Evolutionary conservation across 305 asterid genomes (phyloP).

Genomic region (Coffea humblotiana): DNA sequence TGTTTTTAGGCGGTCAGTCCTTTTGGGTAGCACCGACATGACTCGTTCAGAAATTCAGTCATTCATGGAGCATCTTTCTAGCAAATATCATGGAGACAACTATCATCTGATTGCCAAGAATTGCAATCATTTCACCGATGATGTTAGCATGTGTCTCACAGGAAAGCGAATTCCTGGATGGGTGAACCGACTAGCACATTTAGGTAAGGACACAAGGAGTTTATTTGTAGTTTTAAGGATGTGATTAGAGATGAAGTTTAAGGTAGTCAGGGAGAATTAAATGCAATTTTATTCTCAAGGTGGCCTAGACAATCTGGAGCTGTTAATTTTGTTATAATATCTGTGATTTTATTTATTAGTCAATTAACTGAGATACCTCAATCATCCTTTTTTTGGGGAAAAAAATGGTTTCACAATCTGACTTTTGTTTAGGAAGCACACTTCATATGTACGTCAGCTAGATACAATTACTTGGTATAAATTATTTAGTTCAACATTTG

Average conservation of each 20-base stretch:
- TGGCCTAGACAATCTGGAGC: background rate
- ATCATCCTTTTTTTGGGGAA: too few species aligned
- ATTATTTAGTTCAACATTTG: background rate
- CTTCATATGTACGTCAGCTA: background rate
- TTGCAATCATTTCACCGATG: conserved; percentile 92
- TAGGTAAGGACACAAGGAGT: conserved; percentile 31
- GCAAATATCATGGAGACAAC: conserved; percentile 77
- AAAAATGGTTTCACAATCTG: background rate
- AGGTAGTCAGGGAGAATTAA: background rate
- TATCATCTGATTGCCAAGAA: conserved; percentile 92
- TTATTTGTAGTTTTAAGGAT: background rate
- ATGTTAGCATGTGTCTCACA: conserved; percentile 64
- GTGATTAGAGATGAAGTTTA: background rate
- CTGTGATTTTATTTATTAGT: background rate
- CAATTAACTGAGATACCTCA: background rate
- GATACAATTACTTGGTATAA: background rate
- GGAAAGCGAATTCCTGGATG: conserved; percentile 74
- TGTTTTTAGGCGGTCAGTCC: conserved; percentile 77
- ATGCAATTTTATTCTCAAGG: background rate
- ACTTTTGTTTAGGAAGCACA: background rate
- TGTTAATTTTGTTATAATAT: background rate
- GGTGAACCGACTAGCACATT: conserved; percentile 75
- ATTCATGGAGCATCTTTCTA: conserved; percentile 85
- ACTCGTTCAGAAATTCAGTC: conserved; percentile 76
- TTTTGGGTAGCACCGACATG: conserved; percentile 81